A percentile compares a stretch with the other conserved stretches of the same genome.
These are phyloP conservation scores for Coniochaeta sp. DNA, from an alignment of 2,329 filamentous ascomycete genomes.

Conservation along the genomic window DNA sequence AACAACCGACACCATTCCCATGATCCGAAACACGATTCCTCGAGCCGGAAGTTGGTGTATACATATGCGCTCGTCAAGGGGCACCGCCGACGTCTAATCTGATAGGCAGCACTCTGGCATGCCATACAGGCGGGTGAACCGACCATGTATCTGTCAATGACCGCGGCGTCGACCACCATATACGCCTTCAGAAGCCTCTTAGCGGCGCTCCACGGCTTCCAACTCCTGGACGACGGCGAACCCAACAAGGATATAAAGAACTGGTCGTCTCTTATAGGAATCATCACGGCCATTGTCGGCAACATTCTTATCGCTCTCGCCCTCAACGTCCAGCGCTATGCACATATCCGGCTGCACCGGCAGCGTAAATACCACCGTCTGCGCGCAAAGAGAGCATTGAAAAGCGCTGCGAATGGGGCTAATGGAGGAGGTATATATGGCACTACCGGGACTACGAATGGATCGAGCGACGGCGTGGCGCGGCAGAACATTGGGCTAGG, in stretches of 20 bases:
- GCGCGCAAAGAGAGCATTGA: constrained; percentile 46
- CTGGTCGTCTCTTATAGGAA: constrained; percentile 94
- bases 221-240: constrained; percentile 10
- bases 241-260: constrained; percentile 43
- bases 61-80: neutral
- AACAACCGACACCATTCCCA: neutral
- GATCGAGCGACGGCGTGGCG: constrained; percentile 5
- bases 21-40: neutral
- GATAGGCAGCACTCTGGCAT: neutral
- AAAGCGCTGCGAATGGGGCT: constrained; percentile 27
- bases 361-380: constrained; percentile 55
- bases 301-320: constrained; percentile 94
- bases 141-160: constrained; percentile 2
- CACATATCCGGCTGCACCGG: constrained; percentile 76
- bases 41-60: neutral
- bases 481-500: neutral
- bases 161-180: constrained; percentile 4
- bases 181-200: constrained; percentile 4
- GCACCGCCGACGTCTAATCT: neutral
- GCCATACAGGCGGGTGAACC: neutral
- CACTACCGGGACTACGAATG: constrained; percentile 23
- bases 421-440: constrained; percentile 31
- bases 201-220: constrained; percentile 6
- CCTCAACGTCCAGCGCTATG: constrained; percentile 93
- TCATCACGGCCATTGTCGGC: constrained; percentile 83